A percentile compares a stretch with the other conserved stretches of the same genome.
Evolutionary conservation across 2,329 filamentous ascomycete genomes (phyloP).

Genomic region (Paramyrothecium roridum): DNA sequence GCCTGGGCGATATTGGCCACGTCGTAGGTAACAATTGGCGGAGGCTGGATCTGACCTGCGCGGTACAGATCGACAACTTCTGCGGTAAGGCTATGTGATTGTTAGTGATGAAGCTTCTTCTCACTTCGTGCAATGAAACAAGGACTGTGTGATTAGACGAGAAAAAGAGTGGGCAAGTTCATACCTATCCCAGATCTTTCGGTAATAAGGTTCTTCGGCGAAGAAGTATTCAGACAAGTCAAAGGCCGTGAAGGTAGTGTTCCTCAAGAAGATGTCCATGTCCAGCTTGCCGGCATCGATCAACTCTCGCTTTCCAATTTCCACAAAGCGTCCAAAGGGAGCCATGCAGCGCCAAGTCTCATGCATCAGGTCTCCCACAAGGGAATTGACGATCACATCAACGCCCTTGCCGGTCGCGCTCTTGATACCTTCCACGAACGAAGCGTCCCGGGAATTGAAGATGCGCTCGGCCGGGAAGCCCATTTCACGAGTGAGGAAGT

Average conservation of each 20-base stretch:
- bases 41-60: slow-evolving; percentile 9
- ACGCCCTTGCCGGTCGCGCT: slow-evolving; percentile 26
- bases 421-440: slow-evolving; percentile 24
- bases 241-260: slow-evolving; percentile 23
- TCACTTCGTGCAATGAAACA: no score
- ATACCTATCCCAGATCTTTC: not conserved
- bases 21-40: slow-evolving; percentile 9
- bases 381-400: slow-evolving; percentile 31
- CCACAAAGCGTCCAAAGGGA: slow-evolving; percentile 32
- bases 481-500: slow-evolving; percentile 10
- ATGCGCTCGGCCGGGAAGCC: slow-evolving; percentile 27
- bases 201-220: not conserved
- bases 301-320: slow-evolving; percentile 35
- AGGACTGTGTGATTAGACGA: no score
- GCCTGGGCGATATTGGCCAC: slow-evolving; percentile 19
- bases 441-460: slow-evolving; percentile 25
- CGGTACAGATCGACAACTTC: slow-evolving; percentile 11
- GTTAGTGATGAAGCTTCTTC: no score
- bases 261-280: slow-evolving; percentile 29
- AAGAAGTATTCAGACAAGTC: slow-evolving; percentile 8
- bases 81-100: not conserved
- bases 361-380: slow-evolving; percentile 28
- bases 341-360: slow-evolving; percentile 31
- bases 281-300: slow-evolving; percentile 27
- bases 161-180: not conserved